Conservation (phyloP, 345 rosid species). For the Stellera chamaejasme region DNA sequence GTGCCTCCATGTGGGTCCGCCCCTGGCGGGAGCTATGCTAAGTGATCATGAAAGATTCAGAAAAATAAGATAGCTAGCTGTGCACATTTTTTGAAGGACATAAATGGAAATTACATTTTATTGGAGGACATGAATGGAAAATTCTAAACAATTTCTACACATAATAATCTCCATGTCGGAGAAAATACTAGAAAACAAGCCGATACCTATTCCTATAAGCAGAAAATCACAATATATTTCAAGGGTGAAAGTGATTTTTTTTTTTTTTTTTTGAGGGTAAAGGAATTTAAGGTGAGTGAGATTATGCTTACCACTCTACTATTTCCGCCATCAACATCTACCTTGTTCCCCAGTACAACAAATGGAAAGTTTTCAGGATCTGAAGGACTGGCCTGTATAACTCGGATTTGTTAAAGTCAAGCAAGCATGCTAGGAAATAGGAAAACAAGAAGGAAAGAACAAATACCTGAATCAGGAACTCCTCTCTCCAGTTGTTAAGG, state of each 20-base stretch:
- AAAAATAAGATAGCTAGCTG: too few species aligned
- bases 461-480: slow-evolving; percentile 73
- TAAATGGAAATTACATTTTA: too few species aligned
- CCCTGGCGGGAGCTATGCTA: too few species aligned
- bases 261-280: background rate
- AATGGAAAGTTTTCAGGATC: slow-evolving; percentile 88
- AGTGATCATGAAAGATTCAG: too few species aligned
- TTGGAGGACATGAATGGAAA: too few species aligned
- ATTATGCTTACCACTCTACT: slow-evolving; percentile 69
- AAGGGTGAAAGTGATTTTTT: background rate
- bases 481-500: slow-evolving; percentile 90
- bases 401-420: background rate
- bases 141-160: too few species aligned
- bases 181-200: too few species aligned
- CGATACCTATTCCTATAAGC: slow-evolving; percentile 1
- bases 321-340: slow-evolving; percentile 79
- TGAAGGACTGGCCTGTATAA: slow-evolving; percentile 69
- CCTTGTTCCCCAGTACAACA: slow-evolving; percentile 81
- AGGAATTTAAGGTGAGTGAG: slow-evolving; percentile 1
- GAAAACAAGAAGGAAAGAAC: background rate
- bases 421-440: background rate
- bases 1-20: too few species aligned
- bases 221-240: background rate
- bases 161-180: too few species aligned
- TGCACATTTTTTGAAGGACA: too few species aligned